Percentiles rank a stretch among this genome's conserved stretches.
These are phyloP conservation scores for Casuarina glauca DNA, from an alignment of 306 rosid species.

Conservation along the genomic window DNA sequence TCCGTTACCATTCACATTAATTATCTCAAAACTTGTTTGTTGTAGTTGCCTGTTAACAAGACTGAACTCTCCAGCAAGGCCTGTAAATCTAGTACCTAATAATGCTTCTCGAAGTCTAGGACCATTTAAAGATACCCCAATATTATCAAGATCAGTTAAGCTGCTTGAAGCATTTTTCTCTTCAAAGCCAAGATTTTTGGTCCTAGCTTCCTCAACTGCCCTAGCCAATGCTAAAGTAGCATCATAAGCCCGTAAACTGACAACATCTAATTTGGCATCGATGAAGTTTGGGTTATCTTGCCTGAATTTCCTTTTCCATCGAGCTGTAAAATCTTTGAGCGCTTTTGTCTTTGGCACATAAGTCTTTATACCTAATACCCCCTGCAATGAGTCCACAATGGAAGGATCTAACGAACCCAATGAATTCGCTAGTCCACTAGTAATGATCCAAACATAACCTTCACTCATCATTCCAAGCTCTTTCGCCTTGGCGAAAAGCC, in stretches of 20 bases:
- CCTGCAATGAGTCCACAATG: constrained; percentile 22
- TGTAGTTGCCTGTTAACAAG: constrained; percentile 23
- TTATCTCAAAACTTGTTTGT: constrained; percentile 22
- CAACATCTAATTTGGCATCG: constrained; percentile 27
- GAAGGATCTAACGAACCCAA: neutral
- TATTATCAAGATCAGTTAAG: constrained; percentile 36
- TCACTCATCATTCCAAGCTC: constrained; percentile 43
- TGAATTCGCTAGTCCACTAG: constrained; percentile 12
- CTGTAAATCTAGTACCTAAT: constrained; percentile 5
- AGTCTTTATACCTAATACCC: constrained; percentile 46
- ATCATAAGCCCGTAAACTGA: constrained; percentile 66
- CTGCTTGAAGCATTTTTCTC: constrained; percentile 21
- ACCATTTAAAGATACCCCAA: constrained; percentile 43
- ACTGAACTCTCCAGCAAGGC: constrained; percentile 24
- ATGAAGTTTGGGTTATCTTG: constrained; percentile 27
- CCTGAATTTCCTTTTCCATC: constrained; percentile 47
- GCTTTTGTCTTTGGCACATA: constrained; percentile 31
- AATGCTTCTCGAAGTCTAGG: constrained; percentile 32
- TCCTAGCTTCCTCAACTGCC: constrained; percentile 47
- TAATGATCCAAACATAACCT: constrained; percentile 52
- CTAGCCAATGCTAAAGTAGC: constrained; percentile 55
- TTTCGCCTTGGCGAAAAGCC: constrained; percentile 31
- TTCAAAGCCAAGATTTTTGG: neutral
- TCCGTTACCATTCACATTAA: constrained; percentile 45
- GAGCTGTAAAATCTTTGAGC: constrained; percentile 29